Evolutionary conservation across 805 yeast species (phyloP), one percentile per base, ranked within the genome.

Genomic region (Teunomyces kruisii): DNA sequence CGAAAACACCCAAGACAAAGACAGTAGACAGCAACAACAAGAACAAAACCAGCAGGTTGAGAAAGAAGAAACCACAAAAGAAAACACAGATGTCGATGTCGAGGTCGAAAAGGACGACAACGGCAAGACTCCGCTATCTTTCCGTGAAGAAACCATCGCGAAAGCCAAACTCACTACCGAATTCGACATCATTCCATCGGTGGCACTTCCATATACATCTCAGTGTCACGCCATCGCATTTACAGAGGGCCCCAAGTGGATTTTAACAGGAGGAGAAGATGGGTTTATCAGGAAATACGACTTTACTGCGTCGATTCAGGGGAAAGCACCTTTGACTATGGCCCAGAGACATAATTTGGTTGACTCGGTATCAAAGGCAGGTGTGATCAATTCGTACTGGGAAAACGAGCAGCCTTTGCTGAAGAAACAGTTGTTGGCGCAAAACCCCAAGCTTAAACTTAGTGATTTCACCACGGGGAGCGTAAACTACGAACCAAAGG

Each of bases 201-300:
- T 86, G 15, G 97, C 97, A 1, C 83, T 91, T 9, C 92, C 96
- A 1, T 89, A 88, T 55, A 76, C 88, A 1, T 68, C 88, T 1
- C 83, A 86, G 22, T 84, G 94, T 27, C 89, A 89, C 64, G 78
- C 94, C 2, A 54, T 92, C 29, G 84, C 91, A 1, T 70, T 89
- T 38, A 79, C 96, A 1, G 80, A 79, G 55, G 96, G 95, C 5
- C 84, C 90, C 33, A 84, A 83, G 58, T 91, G 90, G 85, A 72
- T 94, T 32, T 85, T 91, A 56, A 84, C 96, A 0, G 99, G 99
- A 15, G 98, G 98, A 8, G 92, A 86, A 52, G 99, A 94, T 64
- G 99, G 99, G 4, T 88, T 83, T 56, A 86, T 94, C 28, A 73
- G 99, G 39, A 90, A 87, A 59, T 94, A 85, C 67, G 96, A 94